These are phyloP conservation scores for Penicillium digitatum DNA, from an alignment of 2,329 filamentous ascomycete genomes.

Conservation along the genomic window DNA sequence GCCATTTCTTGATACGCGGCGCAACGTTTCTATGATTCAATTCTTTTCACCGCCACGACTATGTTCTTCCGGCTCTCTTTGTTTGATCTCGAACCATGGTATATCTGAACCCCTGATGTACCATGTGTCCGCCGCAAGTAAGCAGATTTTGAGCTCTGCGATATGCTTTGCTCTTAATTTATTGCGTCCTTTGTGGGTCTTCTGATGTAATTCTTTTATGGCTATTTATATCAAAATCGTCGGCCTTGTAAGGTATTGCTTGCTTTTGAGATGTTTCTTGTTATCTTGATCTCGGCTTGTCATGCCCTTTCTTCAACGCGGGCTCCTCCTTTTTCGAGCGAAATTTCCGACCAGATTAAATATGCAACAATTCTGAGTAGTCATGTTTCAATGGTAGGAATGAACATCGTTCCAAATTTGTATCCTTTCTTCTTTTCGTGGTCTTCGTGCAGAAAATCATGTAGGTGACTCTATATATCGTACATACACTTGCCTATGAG, in stretches of 20 bases:
- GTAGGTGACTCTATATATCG: not conserved
- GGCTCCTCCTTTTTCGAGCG: not conserved
- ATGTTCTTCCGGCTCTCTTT: not conserved
- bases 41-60: not conserved
- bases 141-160: not conserved
- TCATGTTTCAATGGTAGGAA: not conserved
- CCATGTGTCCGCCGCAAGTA: not conserved
- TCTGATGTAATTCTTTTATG: slow-evolving; percentile 17
- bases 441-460: not conserved
- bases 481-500: too few relatives aligned
- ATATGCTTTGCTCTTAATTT: not conserved
- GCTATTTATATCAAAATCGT: not conserved
- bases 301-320: not conserved
- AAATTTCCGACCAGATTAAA: not conserved
- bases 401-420: not conserved
- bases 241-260: slow-evolving; percentile 7
- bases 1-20: slow-evolving; percentile 9
- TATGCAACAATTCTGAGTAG: not conserved
- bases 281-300: not conserved
- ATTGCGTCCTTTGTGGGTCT: not conserved
- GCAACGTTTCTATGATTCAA: slow-evolving; percentile 11
- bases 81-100: slow-evolving; percentile 2
- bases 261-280: not conserved
- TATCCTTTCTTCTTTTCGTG: not conserved
- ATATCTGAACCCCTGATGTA: not conserved